phyloP scores from a whole-genome alignment of 306 rosid genomes.

The Ormosia emarginata region DNA sequence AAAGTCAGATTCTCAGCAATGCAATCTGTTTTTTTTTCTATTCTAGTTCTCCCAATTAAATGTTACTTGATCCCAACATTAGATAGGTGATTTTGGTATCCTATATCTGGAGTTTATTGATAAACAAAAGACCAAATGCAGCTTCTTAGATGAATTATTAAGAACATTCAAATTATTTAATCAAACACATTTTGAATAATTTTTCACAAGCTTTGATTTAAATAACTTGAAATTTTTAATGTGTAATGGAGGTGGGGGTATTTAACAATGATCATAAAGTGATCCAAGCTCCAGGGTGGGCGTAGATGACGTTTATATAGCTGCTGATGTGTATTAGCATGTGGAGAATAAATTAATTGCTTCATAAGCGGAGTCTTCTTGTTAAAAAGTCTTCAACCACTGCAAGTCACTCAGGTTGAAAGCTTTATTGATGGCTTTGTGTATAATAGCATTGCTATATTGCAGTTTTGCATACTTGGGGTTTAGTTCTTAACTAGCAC shows the following conservation, averaged over 20 bases:
- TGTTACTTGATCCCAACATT: not conserved
- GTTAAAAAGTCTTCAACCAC: not conserved
- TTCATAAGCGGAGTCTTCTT: not conserved
- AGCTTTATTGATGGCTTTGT: not conserved
- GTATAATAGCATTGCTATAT: not conserved
- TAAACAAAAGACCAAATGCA: not conserved
- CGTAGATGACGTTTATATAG: not conserved
- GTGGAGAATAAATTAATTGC: constrained; percentile 2
- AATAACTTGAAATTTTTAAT: not conserved
- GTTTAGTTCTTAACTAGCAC: constrained; percentile 3
- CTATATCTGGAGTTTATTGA: not conserved
- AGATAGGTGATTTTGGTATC: not conserved
- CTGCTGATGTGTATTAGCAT: not conserved
- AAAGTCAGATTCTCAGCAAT: not conserved
- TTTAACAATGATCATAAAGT: not conserved
- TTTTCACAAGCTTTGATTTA: not conserved
- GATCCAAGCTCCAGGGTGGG: not conserved
- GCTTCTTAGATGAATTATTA: not conserved
- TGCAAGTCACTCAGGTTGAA: not conserved
- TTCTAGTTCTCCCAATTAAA: not conserved
- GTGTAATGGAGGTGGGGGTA: not conserved
- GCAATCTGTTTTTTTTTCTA: constrained; percentile 1
- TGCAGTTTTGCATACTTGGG: not conserved
- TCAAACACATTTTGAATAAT: not conserved
- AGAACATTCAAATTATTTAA: not conserved